Conservation (phyloP, 2,329 filamentous ascomycete genomes). For the Cyphellophora europaea region DNA sequence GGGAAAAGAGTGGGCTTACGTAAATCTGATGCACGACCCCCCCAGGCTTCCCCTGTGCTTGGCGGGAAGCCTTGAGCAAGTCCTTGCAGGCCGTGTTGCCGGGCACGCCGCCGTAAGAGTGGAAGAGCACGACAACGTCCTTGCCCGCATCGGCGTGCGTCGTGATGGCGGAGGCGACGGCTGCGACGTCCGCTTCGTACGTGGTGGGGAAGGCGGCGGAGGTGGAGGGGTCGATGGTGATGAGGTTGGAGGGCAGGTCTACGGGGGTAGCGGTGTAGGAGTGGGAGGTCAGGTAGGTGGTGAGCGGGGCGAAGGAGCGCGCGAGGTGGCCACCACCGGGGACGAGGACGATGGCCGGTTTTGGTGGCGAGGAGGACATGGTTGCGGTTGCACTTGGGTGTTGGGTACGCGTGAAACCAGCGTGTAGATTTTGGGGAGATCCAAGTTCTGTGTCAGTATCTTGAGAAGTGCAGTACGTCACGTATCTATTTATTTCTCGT, state of each 20-base stretch:
- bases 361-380: too few relatives aligned
- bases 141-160: slow-evolving; percentile 23
- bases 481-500: too few relatives aligned
- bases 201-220: slow-evolving; percentile 24
- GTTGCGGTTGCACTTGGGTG: too few relatives aligned
- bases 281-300: slow-evolving; percentile 21
- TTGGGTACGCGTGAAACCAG: too few relatives aligned
- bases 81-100: slow-evolving; percentile 23
- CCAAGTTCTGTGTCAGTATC: too few relatives aligned
- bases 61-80: slow-evolving; percentile 17
- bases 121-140: slow-evolving; percentile 22
- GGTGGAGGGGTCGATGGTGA: too few relatives aligned
- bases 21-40: slow-evolving; percentile 23
- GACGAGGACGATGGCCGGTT: slow-evolving; percentile 26
- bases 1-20: too few relatives aligned
- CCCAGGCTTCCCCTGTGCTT: slow-evolving; percentile 19
- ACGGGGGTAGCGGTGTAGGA: slow-evolving; percentile 25
- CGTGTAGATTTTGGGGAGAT: too few relatives aligned
- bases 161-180: slow-evolving; percentile 22
- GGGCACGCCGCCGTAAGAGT: slow-evolving; percentile 27
- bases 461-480: too few relatives aligned
- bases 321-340: slow-evolving; percentile 32
- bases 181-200: slow-evolving; percentile 25
- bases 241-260: slow-evolving; percentile 21
- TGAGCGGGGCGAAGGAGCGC: slow-evolving; percentile 22